Evolutionary conservation across 2,329 filamentous ascomycete genomes (phyloP), one percentile per base, ranked within the genome.

Genomic region (Alternaria gansuensis): DNA sequence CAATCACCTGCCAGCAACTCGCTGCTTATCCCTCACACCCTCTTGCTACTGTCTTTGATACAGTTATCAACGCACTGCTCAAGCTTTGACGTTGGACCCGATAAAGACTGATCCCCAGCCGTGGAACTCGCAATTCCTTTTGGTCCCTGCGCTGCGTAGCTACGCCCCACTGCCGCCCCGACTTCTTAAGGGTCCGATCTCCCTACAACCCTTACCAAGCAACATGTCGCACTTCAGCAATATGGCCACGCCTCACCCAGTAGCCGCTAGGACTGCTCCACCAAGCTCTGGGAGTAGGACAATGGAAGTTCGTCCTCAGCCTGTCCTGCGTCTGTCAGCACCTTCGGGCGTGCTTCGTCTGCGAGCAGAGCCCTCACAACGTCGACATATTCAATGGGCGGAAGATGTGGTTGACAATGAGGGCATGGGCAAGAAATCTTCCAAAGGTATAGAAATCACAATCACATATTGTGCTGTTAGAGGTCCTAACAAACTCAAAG

Each of bases 341-440:
- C 70, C 75, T 14, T 73, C 75, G 21, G 75, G 73, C 14, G 75
- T 75, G 9, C 70, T 78, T 14, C 75, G 75, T 40, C 74, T 83
- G 8, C 79, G 82, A 52, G 80, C 78, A 46, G 75, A 77, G 54
- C 73, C 77, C 0, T 67, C 73, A 14, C 74, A 80, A 52, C 77
- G 81, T 17, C 84, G 89, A 51, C 87, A 87, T 48, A 95, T 99
- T 55, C 89, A 91, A 77, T 99, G 95, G 95, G 92, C 92, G 6
- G 91, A 95, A 72, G 90, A 92, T 72, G 93, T 97, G 6, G 84
- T 99, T 3, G 93, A 99, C 79, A 99, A 99, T 73, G 95, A 99
- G 79, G 92, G 92, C 4, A 85, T 98, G 77, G 93, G 93, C 7
- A 91, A 91, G 79, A 99, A 98, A 81, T 94, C 88, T 65, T 96